phyloP scores from a whole-genome alignment of 352 stramenopile genomes.

The Phytophthora idaei region DNA sequence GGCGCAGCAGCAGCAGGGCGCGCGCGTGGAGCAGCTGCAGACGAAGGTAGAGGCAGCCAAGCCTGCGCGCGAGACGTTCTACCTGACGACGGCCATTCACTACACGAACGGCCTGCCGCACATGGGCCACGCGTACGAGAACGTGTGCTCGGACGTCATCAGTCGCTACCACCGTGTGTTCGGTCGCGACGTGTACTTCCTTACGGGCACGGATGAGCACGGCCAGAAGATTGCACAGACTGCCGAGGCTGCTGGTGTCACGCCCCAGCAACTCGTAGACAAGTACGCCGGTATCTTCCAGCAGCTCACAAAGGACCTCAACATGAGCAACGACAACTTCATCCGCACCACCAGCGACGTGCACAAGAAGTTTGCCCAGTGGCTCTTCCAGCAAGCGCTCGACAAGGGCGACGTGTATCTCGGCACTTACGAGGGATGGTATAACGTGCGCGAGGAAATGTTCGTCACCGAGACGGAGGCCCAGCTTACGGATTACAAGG shows the following conservation, averaged over 20 bases:
- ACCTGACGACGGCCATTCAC: conserved; percentile 99
- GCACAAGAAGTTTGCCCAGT: conserved; percentile 95
- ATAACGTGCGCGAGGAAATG: conserved; percentile 98
- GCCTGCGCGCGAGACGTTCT: conserved; percentile 85
- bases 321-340: conserved; percentile 92
- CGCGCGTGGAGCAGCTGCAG: conserved; percentile 37
- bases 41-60: conserved; percentile 45
- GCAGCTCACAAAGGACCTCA: conserved; percentile 85
- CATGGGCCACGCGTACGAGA: conserved; percentile 99
- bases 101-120: conserved; percentile 98
- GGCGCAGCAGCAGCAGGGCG: conserved; percentile 49
- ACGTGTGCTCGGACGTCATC: conserved; percentile 96
- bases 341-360: conserved; percentile 95
- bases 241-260: conserved; percentile 90
- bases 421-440: conserved; percentile 98
- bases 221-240: conserved; percentile 99
- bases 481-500: conserved; percentile 95
- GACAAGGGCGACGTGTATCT: conserved; percentile 97
- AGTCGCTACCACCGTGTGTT: conserved; percentile 93
- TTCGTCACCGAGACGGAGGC: conserved; percentile 99
- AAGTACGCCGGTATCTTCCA: conserved; percentile 92
- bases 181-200: conserved; percentile 85
- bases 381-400: conserved; percentile 93
- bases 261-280: conserved; percentile 96
- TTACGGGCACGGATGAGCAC: conserved; percentile 97